A percentile compares a stretch with the other conserved stretches of the same genome.
These are phyloP conservation scores for Strigomonas galati DNA, from an alignment of 208 protist genomes.

Conservation along the genomic window DNA sequence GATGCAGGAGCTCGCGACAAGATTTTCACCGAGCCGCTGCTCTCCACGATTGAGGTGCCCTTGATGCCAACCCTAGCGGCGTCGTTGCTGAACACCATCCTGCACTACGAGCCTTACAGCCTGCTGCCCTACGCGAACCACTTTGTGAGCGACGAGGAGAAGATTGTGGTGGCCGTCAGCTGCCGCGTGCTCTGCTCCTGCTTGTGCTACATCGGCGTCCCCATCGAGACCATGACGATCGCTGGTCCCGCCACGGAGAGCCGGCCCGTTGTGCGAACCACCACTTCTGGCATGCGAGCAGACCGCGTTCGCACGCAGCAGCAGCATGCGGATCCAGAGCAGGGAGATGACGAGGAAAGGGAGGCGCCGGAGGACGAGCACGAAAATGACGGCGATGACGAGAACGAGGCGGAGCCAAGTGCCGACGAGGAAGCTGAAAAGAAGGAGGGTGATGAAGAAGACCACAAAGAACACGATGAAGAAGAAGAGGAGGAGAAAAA, in stretches of 20 bases:
- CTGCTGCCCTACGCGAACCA: slow-evolving; percentile 78
- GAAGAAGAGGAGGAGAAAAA: background rate
- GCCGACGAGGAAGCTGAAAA: slow-evolving; percentile 1
- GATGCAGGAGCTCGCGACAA: slow-evolving; percentile 45
- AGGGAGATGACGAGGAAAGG: background rate
- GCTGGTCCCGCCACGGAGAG: too few species aligned
- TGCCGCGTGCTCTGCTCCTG: slow-evolving; percentile 56
- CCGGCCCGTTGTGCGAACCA: too few species aligned
- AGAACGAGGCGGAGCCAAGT: background rate
- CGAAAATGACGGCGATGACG: background rate
- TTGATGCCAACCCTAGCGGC: slow-evolving; percentile 67
- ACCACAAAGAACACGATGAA: background rate
- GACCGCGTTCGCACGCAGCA: background rate
- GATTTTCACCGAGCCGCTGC: slow-evolving; percentile 67
- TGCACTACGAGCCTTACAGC: slow-evolving; percentile 70
- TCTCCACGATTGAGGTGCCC: slow-evolving; percentile 48
- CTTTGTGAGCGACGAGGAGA: slow-evolving; percentile 46
- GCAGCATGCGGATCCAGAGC: background rate
- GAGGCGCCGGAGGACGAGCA: background rate
- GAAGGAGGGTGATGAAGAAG: background rate
- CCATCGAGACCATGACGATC: slow-evolving; percentile 6
- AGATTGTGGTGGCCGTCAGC: slow-evolving; percentile 37
- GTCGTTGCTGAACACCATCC: slow-evolving; percentile 75
- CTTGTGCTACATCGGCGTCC: slow-evolving; percentile 51
- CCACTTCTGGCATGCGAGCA: too few species aligned